These are phyloP conservation scores for Trypanosoma scelopori DNA, from an alignment of 208 protist genomes.

Conservation along the genomic window DNA sequence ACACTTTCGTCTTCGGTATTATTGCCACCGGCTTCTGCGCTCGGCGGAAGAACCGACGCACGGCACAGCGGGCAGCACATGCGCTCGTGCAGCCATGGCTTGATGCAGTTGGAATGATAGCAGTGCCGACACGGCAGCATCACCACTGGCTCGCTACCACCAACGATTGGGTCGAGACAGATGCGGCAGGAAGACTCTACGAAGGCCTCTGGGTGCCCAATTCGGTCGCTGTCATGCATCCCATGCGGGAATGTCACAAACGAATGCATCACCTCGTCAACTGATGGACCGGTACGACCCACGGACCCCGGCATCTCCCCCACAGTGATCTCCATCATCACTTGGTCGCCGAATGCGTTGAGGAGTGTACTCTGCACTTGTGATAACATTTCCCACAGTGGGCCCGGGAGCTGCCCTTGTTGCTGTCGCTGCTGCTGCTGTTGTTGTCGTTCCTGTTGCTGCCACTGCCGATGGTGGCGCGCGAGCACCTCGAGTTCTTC, in stretches of 20 bases:
- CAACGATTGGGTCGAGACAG: conserved; percentile 17
- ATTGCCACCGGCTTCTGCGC: background rate
- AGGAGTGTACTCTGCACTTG: conserved; percentile 6
- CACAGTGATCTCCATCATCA: conserved; percentile 1
- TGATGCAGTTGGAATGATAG: conserved; percentile 37
- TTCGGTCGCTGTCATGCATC: conserved; percentile 24
- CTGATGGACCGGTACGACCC: background rate
- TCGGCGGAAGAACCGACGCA: conserved; percentile 4
- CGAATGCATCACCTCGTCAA: conserved; percentile 23
- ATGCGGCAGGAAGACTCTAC: conserved; percentile 16
- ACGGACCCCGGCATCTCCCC: background rate
- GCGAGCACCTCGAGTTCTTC: conserved; percentile 13
- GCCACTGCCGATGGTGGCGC: background rate
- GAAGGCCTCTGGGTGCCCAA: conserved; percentile 29
- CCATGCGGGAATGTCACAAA: conserved; percentile 18
- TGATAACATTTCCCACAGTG: conserved; percentile 11
- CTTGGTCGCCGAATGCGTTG: background rate
- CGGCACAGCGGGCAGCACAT: conserved; percentile 38
- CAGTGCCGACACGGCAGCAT: conserved; percentile 41
- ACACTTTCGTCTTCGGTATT: background rate
- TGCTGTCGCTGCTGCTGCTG: background rate
- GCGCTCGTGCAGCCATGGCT: conserved; percentile 34
- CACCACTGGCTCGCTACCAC: conserved; percentile 14
- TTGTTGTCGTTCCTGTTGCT: background rate
- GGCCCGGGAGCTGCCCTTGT: background rate